Percentiles rank a stretch among this genome's conserved stretches.
Conservation (phyloP, 1,139 yeast species). For the Magnusiomyces fungicola region DNA sequence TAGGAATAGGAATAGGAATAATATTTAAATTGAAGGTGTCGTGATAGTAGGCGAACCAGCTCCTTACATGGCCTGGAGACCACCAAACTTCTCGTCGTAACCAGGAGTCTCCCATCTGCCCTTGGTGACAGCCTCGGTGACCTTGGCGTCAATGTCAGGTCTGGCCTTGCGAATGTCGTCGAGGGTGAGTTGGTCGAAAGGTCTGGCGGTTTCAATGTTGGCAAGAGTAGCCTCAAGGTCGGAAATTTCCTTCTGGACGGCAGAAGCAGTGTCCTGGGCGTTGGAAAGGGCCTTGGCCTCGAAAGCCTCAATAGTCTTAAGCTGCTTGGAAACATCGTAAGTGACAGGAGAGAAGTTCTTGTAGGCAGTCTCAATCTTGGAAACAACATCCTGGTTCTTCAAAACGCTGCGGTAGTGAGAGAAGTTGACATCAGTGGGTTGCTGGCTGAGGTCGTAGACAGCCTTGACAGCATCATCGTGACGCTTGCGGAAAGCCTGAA, state of each 20-base stretch:
- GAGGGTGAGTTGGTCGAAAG: conserved; percentile 93
- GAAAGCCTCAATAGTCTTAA: conserved; percentile 86
- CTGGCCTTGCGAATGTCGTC: conserved; percentile 92
- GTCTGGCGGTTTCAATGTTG: conserved; percentile 95
- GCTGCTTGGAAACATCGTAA: conserved; percentile 80
- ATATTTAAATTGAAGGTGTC: background rate
- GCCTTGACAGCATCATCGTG: conserved; percentile 94
- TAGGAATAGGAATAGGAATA: background rate
- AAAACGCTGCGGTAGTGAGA: conserved; percentile 68
- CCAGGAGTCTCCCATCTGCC: conserved; percentile 99
- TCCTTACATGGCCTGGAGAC: conserved; percentile 90
- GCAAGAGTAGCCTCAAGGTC: conserved; percentile 81
- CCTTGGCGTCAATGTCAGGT: conserved; percentile 97
- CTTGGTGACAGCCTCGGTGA: conserved; percentile 87
- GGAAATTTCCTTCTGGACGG: conserved; percentile 77
- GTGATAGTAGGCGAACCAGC: background rate
- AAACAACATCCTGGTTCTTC: conserved; percentile 74
- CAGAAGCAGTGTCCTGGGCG: conserved; percentile 87
- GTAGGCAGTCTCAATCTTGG: conserved; percentile 74
- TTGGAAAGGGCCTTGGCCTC: conserved; percentile 94
- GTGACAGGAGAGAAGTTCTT: conserved; percentile 71
- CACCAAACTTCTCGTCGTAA: conserved; percentile 95
- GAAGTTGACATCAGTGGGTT: conserved; percentile 75
- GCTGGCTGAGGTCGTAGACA: conserved; percentile 59
- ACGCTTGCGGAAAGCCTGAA: conserved; percentile 94